Evolutionary conservation across 371 early-diverging fungal species (phyloP), one percentile per base, ranked within the genome.

Genomic region (Blastocladiella emersonii): DNA sequence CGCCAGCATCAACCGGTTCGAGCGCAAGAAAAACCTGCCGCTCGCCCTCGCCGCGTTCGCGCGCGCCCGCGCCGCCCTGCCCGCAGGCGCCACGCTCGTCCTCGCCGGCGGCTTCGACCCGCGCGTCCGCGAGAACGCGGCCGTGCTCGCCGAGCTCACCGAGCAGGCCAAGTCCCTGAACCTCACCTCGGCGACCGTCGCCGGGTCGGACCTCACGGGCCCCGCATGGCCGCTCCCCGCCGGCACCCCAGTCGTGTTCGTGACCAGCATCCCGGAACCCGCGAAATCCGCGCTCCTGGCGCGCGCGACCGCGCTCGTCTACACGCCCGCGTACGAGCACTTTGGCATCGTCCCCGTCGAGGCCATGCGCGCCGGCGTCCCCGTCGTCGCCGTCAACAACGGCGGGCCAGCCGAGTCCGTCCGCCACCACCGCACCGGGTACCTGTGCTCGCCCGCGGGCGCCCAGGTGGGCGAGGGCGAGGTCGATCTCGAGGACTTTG

Each of bases 261-360:
- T 96, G 12, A 92, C 87, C 25, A 93, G 95, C 2, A 90, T 95
- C 64, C 83, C 82, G 51, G 90, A 92, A 64, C 73, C 81, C 21
- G 89, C 90, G 71, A 82, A 92, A 25, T 77, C 85, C 4, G 85
- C 71, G 61, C 71, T 97, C 32, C 72, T 96, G n/a, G 65, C 74
- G 2, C 64, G 70, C 3, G 80, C 92, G 1, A 64, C 69, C 13
- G 76, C 85, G 4, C 73, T 93, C 34, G 67, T 95, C 1, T 97
- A 97, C 74, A 97, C 98, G 25, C 98, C 98, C 17, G 76, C 81
- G 23, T 81, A 88, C 68, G 98, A 97, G 71, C 97, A 97, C 69
- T 91, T 97, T 71, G 96, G 96, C 0, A 93, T 97, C 61, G 92
- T 91, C 19, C 98, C 98, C 5, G 82, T 97, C 0, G 98, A 97